Base-by-base conservation (phyloP, 139 green algal genomes). In the Chara braunii region DNA sequence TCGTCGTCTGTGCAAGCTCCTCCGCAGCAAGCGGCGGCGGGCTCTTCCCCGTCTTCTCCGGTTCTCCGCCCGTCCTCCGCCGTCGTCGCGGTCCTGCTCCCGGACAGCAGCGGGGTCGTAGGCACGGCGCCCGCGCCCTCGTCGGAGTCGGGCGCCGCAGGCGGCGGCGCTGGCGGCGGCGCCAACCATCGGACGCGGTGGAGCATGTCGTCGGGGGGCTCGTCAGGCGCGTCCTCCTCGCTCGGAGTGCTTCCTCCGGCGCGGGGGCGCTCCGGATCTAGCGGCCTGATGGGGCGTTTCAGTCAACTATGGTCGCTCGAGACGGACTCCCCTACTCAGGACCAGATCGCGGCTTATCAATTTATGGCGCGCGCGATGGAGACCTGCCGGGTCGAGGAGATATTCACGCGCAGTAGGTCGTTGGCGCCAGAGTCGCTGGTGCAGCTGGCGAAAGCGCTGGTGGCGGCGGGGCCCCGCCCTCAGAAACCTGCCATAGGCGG, bases 391-490 rank as follows among this genome's bases (percentile, higher is more conserved):
- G 83, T 95, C n/a, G 83, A 89, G 18, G 85, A 95, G 28, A 57
- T 95, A 1, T 92, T 97, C 64, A 78, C 77, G 3, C 88, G 95
- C 66, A 85, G 72, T 67, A 90, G 90, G 72, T 95, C 94, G 77
- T 74, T 97, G 52, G 68, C 85, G 28, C 34, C 75, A 35, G 88
- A 94, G 53, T 84, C 77, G 0, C 60, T 95, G 70, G 54, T 81
- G 26, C 79, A 93, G 58, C 83, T 96, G 3, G 82, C 88, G 6
- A 71, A 80, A 24, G 87, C 90, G n/a, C 80, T 93, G 22, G 83
- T 91, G 66, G 85, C 60, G 70, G 79, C 78, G 1, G 68, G 71
- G 80, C 56, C 71, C 36, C 28, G 64, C 31, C 28, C 51, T 11
- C 43, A 66, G 28, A n/a, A n/a, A n/a, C n/a, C n/a, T n/a, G 36